Base-by-base conservation (phyloP, 78 protist species). In the Anaeramoeba flamelloides region DNA sequence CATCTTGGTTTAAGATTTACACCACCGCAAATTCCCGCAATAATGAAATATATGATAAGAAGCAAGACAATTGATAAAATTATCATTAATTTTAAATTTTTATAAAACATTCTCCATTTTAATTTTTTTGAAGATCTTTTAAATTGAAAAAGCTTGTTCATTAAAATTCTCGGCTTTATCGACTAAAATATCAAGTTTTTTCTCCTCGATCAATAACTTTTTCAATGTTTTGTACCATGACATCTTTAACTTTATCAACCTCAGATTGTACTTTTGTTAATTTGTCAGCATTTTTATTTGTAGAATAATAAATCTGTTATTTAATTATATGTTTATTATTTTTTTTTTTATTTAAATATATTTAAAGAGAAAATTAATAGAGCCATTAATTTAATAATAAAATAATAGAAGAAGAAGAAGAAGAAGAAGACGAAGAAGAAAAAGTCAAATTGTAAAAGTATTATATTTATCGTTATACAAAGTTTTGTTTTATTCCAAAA, bases 31-130 rank as follows among this genome's bases (percentile, higher is more conserved):
- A 17, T 17, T 26, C 69, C 69, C 8, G 69, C 69, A 53, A 53
- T 8, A 53, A 53, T 53, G 69, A 53, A 53, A 17, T 53, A 53
- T 26, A 53, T 53, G 17, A 53, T 53, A n/a, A n/a, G n/a, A n/a
- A n/a, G n/a, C n/a, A n/a, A n/a, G n/a, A 78, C 3, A 78, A 12
- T 2, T 3, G 36, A 64, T 36, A 65, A 3, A 34, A 78, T 64
- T 33, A 3, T 64, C 87, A 87, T 83, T 77, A 90, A 64, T 87
- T 90, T 92, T 40, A 79, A 82, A 83, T 92, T 90, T 86, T 91
- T 86, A 90, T 90, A 91, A 93, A 94, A 91, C 97, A 94, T 94
- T 0, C 84, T 75, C 22, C 90, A 84, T 85, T 92, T 91, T 77
- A 94, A 87, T 79, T 81, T 84, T 38, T 87, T 85, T 78, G 87